These are phyloP conservation scores for Trichoderma lentiforme DNA, from an alignment of 2,329 filamentous ascomycete genomes.

Conservation along the genomic window DNA sequence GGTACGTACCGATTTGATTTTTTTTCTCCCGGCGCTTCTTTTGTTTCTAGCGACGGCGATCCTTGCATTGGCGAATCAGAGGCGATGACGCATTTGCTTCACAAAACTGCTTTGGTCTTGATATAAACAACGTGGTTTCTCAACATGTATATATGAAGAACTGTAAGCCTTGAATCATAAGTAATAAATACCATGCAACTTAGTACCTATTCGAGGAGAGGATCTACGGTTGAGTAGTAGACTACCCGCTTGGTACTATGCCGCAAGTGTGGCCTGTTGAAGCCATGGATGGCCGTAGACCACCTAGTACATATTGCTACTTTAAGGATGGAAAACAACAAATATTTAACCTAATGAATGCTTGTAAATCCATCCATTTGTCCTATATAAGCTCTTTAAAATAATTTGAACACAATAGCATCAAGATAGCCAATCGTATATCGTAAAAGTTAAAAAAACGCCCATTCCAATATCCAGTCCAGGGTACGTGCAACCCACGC, in stretches of 20 bases:
- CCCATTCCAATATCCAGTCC: neutral
- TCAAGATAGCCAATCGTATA: neutral
- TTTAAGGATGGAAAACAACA: neutral
- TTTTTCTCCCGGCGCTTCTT: neutral
- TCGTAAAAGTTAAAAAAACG: neutral
- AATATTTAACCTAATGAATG: neutral
- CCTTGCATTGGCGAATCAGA: constrained; percentile 18
- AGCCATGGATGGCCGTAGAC: too few relatives aligned
- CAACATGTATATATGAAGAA: neutral
- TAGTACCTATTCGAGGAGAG: too few relatives aligned
- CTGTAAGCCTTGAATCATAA: neutral
- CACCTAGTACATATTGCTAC: neutral
- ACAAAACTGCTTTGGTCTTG: neutral
- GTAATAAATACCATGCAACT: too few relatives aligned
- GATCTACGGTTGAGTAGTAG: too few relatives aligned
- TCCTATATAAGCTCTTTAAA: neutral
- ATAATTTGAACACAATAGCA: neutral
- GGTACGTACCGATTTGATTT: constrained; percentile 7
- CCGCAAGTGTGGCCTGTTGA: too few relatives aligned
- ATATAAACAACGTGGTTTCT: too few relatives aligned
- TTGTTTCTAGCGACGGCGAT: neutral
- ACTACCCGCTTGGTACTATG: too few relatives aligned
- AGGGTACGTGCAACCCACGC: neutral
- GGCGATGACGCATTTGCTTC: neutral
- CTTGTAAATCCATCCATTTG: neutral